A percentile compares a stretch with the other conserved stretches of the same genome.
These are phyloP conservation scores for Penicillium sp. DNA, from an alignment of 2,329 filamentous ascomycete species.

Conservation along the genomic window DNA sequence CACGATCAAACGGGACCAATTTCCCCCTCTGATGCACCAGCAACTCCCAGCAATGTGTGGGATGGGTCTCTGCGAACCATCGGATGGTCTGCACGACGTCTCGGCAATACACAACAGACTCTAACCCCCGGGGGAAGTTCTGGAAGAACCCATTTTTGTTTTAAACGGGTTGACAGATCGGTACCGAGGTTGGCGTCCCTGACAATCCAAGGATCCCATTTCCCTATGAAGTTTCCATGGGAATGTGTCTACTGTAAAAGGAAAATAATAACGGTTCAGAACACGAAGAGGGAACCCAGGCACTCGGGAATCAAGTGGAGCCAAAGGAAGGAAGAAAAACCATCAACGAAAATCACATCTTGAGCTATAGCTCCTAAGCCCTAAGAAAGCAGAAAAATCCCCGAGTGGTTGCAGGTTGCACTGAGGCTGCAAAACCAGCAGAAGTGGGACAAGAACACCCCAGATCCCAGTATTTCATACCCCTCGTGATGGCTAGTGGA, in stretches of 20 bases:
- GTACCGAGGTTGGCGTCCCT: not conserved
- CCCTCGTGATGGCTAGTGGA: slow-evolving; percentile 2
- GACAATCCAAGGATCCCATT: not conserved
- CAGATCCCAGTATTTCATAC: slow-evolving; percentile 5
- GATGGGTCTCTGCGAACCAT: slow-evolving; percentile 14
- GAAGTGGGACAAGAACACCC: slow-evolving; percentile 14
- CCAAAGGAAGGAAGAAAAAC: not conserved
- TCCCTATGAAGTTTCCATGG: not conserved
- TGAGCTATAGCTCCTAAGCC: too few species aligned
- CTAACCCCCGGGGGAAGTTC: slow-evolving; percentile 3
- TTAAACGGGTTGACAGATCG: not conserved
- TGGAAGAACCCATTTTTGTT: slow-evolving; percentile 11
- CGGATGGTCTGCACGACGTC: slow-evolving; percentile 4
- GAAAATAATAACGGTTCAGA: not conserved
- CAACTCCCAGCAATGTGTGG: slow-evolving; percentile 6
- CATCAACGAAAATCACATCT: too few species aligned
- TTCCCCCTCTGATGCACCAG: too few species aligned
- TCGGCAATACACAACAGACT: slow-evolving; percentile 9
- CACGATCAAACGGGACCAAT: not conserved
- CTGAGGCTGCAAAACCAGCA: slow-evolving; percentile 15
- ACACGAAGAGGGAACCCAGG: not conserved
- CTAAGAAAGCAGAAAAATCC: slow-evolving; percentile 25
- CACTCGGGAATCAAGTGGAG: not conserved
- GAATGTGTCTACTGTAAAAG: not conserved
- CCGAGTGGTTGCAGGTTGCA: slow-evolving; percentile 25